These are phyloP conservation scores for Apophysomyces trapeziformis DNA, from an alignment of 371 early-diverging fungal genomes.

Conservation along the genomic window DNA sequence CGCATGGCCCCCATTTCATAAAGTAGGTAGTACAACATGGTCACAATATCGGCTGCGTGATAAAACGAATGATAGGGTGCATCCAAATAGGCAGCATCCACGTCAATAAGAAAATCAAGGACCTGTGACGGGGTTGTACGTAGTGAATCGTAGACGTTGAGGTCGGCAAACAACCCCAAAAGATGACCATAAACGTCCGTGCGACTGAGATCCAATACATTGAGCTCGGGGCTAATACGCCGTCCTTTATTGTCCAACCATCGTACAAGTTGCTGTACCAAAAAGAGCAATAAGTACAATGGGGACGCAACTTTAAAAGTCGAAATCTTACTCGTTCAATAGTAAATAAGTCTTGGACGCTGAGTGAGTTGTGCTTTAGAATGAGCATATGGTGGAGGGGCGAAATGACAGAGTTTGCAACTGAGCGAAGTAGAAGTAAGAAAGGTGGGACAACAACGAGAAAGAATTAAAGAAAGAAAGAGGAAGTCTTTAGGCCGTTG, in stretches of 20 bases:
- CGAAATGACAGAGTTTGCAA: background rate
- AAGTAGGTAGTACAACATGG: slow-evolving; percentile 78
- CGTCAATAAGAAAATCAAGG: slow-evolving; percentile 81
- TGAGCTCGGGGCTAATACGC: slow-evolving; percentile 18
- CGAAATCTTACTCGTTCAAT: slow-evolving; percentile 28
- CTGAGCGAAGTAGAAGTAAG: background rate
- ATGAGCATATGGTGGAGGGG: slow-evolving; percentile 21
- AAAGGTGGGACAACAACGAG: background rate
- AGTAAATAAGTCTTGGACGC: slow-evolving; percentile 27
- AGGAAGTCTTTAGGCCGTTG: background rate
- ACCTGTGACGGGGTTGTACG: slow-evolving; percentile 58
- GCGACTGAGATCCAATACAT: slow-evolving; percentile 33
- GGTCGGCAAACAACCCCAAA: slow-evolving; percentile 28
- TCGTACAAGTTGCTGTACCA: slow-evolving; percentile 29
- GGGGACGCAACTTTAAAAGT: background rate
- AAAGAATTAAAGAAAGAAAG: slow-evolving; percentile 5
- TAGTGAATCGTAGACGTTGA: slow-evolving; percentile 26
- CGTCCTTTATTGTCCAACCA: slow-evolving; percentile 28
- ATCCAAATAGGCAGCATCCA: slow-evolving; percentile 70
- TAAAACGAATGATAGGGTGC: slow-evolving; percentile 89
- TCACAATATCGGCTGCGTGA: slow-evolving; percentile 90
- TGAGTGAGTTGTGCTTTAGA: slow-evolving; percentile 29
- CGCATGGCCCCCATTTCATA: slow-evolving; percentile 62
- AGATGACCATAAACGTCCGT: slow-evolving; percentile 36
- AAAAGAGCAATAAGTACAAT: slow-evolving; percentile 13